phyloP scores from a whole-genome alignment of 139 green algal species.

The Chlorella sp. region DNA sequence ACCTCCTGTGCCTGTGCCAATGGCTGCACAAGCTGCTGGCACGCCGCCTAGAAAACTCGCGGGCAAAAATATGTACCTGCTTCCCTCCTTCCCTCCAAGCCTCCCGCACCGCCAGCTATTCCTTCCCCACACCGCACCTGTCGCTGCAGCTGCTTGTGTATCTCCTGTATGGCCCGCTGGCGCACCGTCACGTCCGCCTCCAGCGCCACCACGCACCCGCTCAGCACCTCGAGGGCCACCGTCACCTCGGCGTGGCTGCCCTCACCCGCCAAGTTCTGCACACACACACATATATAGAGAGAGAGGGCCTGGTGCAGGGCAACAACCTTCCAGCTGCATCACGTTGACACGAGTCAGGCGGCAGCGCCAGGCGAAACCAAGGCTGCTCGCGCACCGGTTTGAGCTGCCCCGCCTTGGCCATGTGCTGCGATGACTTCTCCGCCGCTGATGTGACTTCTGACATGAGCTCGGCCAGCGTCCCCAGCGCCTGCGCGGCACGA shows the following conservation, averaged over 20 bases:
- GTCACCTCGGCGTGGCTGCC: background rate
- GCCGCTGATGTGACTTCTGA: background rate
- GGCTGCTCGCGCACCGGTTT: constrained; percentile 3
- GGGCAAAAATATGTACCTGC: no score
- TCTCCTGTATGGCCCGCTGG: background rate
- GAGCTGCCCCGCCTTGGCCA: background rate
- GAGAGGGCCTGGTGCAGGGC: no score
- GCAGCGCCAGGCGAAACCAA: no score
- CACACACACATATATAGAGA: background rate
- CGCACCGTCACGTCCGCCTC: background rate
- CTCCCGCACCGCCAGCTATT: no score
- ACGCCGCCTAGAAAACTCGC: no score
- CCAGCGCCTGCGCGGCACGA: background rate
- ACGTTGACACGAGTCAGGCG: no score
- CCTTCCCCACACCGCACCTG: no score
- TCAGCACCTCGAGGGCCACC: background rate
- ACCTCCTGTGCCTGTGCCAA: no score
- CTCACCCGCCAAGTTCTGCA: background rate
- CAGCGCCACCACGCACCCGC: background rate
- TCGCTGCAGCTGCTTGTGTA: background rate
- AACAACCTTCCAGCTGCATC: no score
- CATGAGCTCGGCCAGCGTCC: background rate
- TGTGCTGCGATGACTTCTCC: background rate
- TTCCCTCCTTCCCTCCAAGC: no score
- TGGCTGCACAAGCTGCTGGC: no score